These are phyloP conservation scores for barley (Hordeum vulgare) DNA, from an alignment of 176 grass and related monocot genomes.

Conservation along the genomic window MorexV3_pseudomolecules_assembly NC_058519.1:510219001-510219500, in stretches of 20 bases:
- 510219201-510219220: no score
- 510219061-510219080: neutral
- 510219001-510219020: constrained; percentile 58
- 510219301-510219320: constrained; percentile 60
- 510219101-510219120: constrained; percentile 2
- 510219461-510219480: no score
- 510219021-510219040: constrained; percentile 64
- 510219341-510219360: constrained; percentile 72
- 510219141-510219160: constrained; percentile 53
- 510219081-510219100: neutral
- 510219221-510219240: no score
- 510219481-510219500: no score
- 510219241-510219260: no score
- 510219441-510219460: no score
- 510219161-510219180: constrained; percentile 57
- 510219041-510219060: constrained; percentile 37
- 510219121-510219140: constrained; percentile 57
- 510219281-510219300: no score
- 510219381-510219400: neutral
- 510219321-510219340: constrained; percentile 54
- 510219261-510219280: no score
- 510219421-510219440: neutral
- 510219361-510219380: constrained; percentile 77
- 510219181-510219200: no score
- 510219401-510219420: neutral